Percentiles rank a stretch among this genome's conserved stretches.
Evolutionary conservation across 2,329 filamentous ascomycete genomes (phyloP).

Genomic region (Trichophyton benhamiae): DNA sequence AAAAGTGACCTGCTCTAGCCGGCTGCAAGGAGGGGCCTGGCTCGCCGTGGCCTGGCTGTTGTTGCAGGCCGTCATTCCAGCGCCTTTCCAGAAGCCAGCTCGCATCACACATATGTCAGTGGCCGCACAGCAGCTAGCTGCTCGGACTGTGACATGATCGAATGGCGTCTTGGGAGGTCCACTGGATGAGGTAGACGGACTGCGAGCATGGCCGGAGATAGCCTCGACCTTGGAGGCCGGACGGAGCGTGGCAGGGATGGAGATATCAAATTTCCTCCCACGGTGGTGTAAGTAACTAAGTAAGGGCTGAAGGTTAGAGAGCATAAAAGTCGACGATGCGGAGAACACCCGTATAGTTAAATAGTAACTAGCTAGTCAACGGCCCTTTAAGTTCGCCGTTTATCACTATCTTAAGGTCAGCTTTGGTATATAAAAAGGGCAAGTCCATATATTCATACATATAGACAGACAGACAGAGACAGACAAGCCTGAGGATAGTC

Average conservation of each 20-base stretch:
- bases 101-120: neutral
- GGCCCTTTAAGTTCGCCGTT: too few relatives aligned
- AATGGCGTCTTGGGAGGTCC: neutral
- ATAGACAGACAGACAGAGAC: neutral
- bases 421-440: neutral
- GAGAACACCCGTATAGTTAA: too few relatives aligned
- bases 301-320: too few relatives aligned
- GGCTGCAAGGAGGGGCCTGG: neutral
- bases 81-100: neutral
- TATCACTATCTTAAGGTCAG: too few relatives aligned
- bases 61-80: neutral
- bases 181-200: neutral
- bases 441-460: neutral
- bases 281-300: too few relatives aligned
- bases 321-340: too few relatives aligned
- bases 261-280: neutral
- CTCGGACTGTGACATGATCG: neutral
- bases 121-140: neutral
- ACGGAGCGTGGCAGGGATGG: neutral
- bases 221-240: neutral
- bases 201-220: neutral
- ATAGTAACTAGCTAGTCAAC: too few relatives aligned
- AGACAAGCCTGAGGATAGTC: neutral
- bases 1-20: neutral
- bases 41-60: neutral